A percentile compares a stretch with the other conserved stretches of the same genome.
phyloP scores from a whole-genome alignment of 2,329 filamentous ascomycete genomes.

The Cyphellophora attinorum region DNA sequence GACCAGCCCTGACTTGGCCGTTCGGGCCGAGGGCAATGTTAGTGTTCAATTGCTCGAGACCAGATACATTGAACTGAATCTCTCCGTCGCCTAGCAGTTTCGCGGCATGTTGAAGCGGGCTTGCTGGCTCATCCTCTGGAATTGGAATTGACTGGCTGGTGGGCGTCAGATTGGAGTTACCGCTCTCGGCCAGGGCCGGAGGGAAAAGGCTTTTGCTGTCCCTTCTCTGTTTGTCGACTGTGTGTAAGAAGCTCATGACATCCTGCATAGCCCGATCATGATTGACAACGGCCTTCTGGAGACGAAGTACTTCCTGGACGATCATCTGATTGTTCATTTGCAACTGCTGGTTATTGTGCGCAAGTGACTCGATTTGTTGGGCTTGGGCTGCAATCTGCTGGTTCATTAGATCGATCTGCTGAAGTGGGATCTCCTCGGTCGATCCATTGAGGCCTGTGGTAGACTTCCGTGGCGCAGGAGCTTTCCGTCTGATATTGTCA shows the following conservation, averaged over 20 bases:
- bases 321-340: slow-evolving; percentile 56
- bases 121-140: slow-evolving; percentile 49
- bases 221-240: slow-evolving; percentile 53
- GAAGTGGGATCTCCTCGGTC: slow-evolving; percentile 68
- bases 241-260: slow-evolving; percentile 59
- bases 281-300: slow-evolving; percentile 62
- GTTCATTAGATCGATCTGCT: slow-evolving; percentile 82
- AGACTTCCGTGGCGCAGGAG: slow-evolving; percentile 76
- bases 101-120: slow-evolving; percentile 58
- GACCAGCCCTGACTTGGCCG: slow-evolving; percentile 38
- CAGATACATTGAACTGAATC: slow-evolving; percentile 53
- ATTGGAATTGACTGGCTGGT: slow-evolving; percentile 32
- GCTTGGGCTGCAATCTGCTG: slow-evolving; percentile 83
- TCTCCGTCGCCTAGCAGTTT: slow-evolving; percentile 58
- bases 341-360: slow-evolving; percentile 76
- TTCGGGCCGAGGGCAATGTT: slow-evolving; percentile 27
- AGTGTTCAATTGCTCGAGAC: slow-evolving; percentile 54
- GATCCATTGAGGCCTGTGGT: slow-evolving; percentile 50
- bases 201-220: slow-evolving; percentile 42
- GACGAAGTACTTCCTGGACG: slow-evolving; percentile 52
- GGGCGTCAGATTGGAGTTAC: slow-evolving; percentile 28
- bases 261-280: slow-evolving; percentile 64
- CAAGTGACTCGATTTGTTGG: slow-evolving; percentile 79
- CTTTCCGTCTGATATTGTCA: slow-evolving; percentile 93
- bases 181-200: background rate